Conservation (phyloP, 176 grass and related monocot species). For the Aegilops tauschii region DNA sequence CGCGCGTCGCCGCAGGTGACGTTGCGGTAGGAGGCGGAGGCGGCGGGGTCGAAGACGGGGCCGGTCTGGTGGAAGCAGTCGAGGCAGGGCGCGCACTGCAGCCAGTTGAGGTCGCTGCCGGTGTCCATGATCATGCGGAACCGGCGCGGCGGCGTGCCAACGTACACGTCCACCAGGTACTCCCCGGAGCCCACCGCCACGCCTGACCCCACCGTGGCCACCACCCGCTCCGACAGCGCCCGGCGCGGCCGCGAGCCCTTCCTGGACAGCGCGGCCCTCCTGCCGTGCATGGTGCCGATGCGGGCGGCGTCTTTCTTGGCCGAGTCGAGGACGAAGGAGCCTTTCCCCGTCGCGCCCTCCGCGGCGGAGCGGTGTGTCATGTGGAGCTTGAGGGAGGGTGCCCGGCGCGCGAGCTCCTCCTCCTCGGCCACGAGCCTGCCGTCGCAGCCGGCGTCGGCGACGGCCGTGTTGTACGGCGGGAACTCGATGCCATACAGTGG, state of each 20-base stretch:
- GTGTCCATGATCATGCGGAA: slow-evolving; percentile 96
- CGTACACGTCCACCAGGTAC: slow-evolving; percentile 87
- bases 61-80: not conserved
- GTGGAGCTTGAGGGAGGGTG: slow-evolving; percentile 57
- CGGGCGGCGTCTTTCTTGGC: slow-evolving; percentile 48
- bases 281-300: slow-evolving; percentile 51
- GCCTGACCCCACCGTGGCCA: slow-evolving; percentile 81
- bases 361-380: slow-evolving; percentile 37
- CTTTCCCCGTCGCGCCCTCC: slow-evolving; percentile 21
- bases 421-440: slow-evolving; percentile 37
- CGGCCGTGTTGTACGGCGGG: slow-evolving; percentile 54
- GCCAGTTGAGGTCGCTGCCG: slow-evolving; percentile 83
- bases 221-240: slow-evolving; percentile 54
- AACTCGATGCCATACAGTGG: slow-evolving; percentile 64
- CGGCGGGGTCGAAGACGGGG: not conserved
- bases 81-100: not conserved
- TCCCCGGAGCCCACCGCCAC: slow-evolving; percentile 75
- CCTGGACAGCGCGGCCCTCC: not conserved
- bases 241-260: slow-evolving; percentile 28
- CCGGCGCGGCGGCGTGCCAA: slow-evolving; percentile 78
- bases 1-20: slow-evolving; percentile 61
- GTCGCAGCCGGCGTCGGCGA: slow-evolving; percentile 45
- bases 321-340: slow-evolving; percentile 36
- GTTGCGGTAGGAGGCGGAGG: slow-evolving; percentile 27
- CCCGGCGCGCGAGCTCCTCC: not conserved